phyloP scores from a whole-genome alignment of 768 basidiomycete genomes.

The Collybia sp. region DNA sequence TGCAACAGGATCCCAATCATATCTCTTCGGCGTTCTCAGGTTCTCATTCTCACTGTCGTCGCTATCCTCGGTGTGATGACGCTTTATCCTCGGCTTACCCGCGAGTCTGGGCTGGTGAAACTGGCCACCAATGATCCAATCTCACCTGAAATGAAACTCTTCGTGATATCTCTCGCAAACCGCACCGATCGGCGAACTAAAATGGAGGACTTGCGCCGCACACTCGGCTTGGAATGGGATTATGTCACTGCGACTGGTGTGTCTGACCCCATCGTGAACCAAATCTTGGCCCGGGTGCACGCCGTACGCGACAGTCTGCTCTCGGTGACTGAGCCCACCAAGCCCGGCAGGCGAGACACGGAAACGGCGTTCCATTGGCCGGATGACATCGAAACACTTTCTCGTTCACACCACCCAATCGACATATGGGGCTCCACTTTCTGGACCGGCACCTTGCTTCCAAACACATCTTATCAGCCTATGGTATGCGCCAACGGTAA shows the following conservation, averaged over 20 bases:
- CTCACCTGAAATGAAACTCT: conserved; percentile 26
- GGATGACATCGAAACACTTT: conserved; percentile 23
- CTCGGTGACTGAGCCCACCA: background rate
- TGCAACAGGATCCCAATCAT: too few species aligned
- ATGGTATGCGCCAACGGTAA: conserved; percentile 20
- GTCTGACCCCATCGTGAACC: conserved; percentile 29
- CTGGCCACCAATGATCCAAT: too few species aligned
- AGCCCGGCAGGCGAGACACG: background rate
- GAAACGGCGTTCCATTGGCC: conserved; percentile 26
- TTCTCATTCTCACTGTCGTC: conserved; percentile 12
- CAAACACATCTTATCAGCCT: conserved; percentile 4
- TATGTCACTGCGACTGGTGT: conserved; percentile 46
- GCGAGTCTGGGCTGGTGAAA: too few species aligned
- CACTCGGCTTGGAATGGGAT: conserved; percentile 47
- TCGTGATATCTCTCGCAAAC: conserved; percentile 55
- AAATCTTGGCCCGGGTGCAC: conserved; percentile 40
- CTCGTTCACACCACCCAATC: conserved; percentile 14
- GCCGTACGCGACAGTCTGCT: conserved; percentile 17
- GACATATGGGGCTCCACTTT: conserved; percentile 19
- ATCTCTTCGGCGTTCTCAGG: background rate
- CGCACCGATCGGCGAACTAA: conserved; percentile 50
- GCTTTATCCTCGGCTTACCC: too few species aligned
- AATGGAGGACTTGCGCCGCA: conserved; percentile 50
- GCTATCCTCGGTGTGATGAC: too few species aligned
- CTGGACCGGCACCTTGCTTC: conserved; percentile 2